Evolutionary conservation across 176 grass and related monocot genomes (phyloP).

Genomic region (Hyparrhenia diplandra): DNA sequence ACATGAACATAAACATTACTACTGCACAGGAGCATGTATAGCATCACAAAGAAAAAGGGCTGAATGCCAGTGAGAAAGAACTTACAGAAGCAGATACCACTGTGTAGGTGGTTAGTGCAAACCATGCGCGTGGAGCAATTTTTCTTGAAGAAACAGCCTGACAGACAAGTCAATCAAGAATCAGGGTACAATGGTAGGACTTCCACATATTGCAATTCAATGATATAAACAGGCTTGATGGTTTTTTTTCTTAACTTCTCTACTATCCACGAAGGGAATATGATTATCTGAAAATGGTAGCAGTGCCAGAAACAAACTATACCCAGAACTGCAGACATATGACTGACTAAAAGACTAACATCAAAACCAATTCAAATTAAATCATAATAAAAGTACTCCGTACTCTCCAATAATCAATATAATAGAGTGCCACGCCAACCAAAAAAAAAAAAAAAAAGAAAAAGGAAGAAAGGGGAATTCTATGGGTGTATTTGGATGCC

Average conservation of each 20-base stretch:
- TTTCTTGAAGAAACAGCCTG: neutral
- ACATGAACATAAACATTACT: neutral
- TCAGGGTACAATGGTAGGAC: neutral
- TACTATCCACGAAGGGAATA: neutral
- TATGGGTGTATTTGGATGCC: neutral
- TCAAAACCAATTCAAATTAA: neutral
- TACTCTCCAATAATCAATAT: neutral
- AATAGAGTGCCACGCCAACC: neutral
- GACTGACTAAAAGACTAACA: neutral
- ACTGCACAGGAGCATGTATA: neutral
- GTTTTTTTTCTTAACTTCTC: neutral
- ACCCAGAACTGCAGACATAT: neutral
- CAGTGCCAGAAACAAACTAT: neutral
- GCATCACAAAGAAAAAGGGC: conserved; percentile 6
- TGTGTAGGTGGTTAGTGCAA: neutral
- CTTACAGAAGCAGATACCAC: conserved; percentile 16
- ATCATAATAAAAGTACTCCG: neutral
- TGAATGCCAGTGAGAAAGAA: neutral
- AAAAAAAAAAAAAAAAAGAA: neutral
- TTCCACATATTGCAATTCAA: conserved; percentile 7
- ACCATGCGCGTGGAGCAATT: neutral
- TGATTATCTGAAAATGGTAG: neutral
- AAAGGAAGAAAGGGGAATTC: neutral
- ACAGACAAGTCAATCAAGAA: conserved; percentile 12
- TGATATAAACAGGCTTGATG: neutral